Base-by-base conservation (phyloP, 495 filamentous ascomycete species). In the Cairneyella variabilis region DNA sequence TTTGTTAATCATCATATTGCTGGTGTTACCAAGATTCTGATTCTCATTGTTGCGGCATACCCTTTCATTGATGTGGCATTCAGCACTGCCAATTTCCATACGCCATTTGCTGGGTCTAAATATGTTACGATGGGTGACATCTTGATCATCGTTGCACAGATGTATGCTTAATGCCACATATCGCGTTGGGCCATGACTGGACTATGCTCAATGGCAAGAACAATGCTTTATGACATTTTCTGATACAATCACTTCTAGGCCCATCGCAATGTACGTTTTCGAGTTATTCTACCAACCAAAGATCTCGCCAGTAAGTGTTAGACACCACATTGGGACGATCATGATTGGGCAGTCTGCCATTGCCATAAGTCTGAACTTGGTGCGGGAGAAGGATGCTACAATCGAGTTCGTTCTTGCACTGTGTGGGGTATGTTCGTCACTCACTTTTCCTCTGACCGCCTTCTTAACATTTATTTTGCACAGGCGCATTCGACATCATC, bases 1-100 rank as follows among this genome's bases (percentile, higher is more conserved):
- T 76, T 78, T 55, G 58, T 78, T 26, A 77, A 78, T 50, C 74
- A 78, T 48, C 75, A 77, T 52, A 71, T 78, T 16, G 72, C 75
- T 12, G 74, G 73, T 0, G 22, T 48, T 0, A 76, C 70, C 3
- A 78, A 78, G 36, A 44, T 77, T 12, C 1, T 71, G 30, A 71
- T 76, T 17, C 56, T 76, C 1, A 53, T 75, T 20, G 21, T 70
- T 1, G 72, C 70, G 1, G 70, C 64, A 14, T 75, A 76, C 53
- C 74, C 75, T 0, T 76, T 78, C 43, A 62, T 76, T 36, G 46
- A 56, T 36, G 62, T 76, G 7, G 64, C 67, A 1, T 69, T 74
- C 39, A 63, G 67, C 9, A 38, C 62, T 11, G 58, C 61, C 1
- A 62, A 58, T 2, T 70, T 78, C 42, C 51, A 67, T n/a, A 65